These are phyloP conservation scores for Cercospora brassicicola DNA, from an alignment of 2,329 filamentous ascomycete genomes.

Conservation along the genomic window DNA sequence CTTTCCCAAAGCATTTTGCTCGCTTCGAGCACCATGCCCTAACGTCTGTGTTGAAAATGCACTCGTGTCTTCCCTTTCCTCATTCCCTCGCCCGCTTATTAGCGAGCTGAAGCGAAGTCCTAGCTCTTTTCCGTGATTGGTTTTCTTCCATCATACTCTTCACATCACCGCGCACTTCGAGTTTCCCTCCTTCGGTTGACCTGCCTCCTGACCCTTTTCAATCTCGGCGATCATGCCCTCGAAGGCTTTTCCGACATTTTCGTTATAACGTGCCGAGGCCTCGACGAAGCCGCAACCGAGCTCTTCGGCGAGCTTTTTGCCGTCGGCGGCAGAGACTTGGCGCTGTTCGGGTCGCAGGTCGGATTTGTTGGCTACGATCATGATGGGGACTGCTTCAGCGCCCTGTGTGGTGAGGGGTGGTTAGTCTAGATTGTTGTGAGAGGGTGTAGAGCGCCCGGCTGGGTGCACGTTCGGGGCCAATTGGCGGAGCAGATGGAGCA, in stretches of 20 bases:
- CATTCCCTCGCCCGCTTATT: neutral
- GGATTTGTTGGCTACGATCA: conserved; percentile 95
- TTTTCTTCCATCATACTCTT: neutral
- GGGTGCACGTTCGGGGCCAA: neutral
- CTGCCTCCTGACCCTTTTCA: conserved; percentile 83
- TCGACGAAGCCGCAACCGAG: conserved; percentile 93
- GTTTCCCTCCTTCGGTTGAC: conserved; percentile 75
- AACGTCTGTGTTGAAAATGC: neutral
- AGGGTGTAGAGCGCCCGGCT: neutral
- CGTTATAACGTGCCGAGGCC: conserved; percentile 88
- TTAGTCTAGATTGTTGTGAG: neutral
- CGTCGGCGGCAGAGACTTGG: conserved; percentile 83
- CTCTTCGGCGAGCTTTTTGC: conserved; percentile 78
- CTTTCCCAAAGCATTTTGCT: neutral
- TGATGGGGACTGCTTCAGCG: conserved; percentile 86
- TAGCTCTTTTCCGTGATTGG: neutral
- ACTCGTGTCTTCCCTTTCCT: neutral
- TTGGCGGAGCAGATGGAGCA: neutral
- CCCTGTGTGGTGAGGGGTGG: conserved; percentile 52
- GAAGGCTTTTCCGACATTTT: conserved; percentile 89
- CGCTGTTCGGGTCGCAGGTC: conserved; percentile 90
- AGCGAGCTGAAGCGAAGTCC: neutral
- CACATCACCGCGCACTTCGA: conserved; percentile 86
- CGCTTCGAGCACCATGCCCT: neutral
- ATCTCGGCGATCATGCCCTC: conserved; percentile 93